Conservation (phyloP, 441 rosid species). For the Gossypium gossypioides region DNA sequence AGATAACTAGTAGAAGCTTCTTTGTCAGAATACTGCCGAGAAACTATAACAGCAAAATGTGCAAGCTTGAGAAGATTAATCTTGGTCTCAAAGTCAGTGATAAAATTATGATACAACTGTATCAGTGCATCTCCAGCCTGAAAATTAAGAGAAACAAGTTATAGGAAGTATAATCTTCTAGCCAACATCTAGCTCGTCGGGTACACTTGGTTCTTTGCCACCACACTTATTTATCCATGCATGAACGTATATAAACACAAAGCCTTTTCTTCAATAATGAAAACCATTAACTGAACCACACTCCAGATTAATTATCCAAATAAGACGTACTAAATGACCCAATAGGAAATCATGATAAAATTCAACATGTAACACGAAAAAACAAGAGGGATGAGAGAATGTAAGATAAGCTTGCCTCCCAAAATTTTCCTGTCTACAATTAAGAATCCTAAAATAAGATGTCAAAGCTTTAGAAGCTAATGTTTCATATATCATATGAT, state of each 20-base stretch:
- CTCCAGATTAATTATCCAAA: not conserved
- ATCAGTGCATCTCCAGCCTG: conserved; percentile 88
- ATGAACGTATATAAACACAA: not conserved
- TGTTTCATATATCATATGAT: not conserved
- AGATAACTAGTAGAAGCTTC: conserved; percentile 75
- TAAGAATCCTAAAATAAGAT: not conserved
- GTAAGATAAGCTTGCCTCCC: not conserved
- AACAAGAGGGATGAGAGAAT: not conserved
- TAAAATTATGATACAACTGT: conserved; percentile 77
- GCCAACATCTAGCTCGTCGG: not conserved
- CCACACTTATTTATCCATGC: not conserved
- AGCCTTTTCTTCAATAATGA: not conserved
- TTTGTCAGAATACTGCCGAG: conserved; percentile 79
- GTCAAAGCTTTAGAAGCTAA: not conserved
- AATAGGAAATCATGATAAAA: not conserved
- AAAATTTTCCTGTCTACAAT: not conserved
- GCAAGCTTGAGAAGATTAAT: conserved; percentile 92
- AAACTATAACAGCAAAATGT: conserved; percentile 80
- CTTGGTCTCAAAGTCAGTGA: conserved; percentile 88
- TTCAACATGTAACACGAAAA: not conserved
- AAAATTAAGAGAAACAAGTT: conserved; percentile 14
- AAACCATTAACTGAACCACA: not conserved
- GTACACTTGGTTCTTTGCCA: not conserved
- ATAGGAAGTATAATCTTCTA: not conserved
- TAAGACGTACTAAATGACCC: not conserved